Base-by-base conservation (phyloP, 2,329 filamentous ascomycete genomes). In the Akanthomyces dipterigenus region DNA sequence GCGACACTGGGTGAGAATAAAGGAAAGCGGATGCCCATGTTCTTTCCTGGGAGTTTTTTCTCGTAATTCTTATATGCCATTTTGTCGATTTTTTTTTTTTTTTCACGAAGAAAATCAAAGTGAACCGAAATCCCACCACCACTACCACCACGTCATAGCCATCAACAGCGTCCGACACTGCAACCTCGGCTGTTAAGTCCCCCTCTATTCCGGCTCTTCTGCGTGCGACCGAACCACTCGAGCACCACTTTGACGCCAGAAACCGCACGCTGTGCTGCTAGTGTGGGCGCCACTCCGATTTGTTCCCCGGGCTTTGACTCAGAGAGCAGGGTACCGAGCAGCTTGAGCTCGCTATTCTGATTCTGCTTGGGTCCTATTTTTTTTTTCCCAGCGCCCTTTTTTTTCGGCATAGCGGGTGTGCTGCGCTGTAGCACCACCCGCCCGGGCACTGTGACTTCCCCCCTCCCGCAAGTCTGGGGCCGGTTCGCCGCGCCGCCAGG, bases 181-280 rank as follows among this genome's bases (percentile, higher is more conserved):
- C 55, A 58, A 58, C 55, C 55, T 58, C 55, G 55, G 55, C 55
- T 48, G n/a, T 57, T 43, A 20, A 57, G 55, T 59, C 55, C 46
- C 55, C 38, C 34, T 51, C 36, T 16, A 59, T 51, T 51, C 42
- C 42, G 40, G 54, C n/a, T 9, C 9, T 56, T 22, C 36, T 5
- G 22, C 12, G 11, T 8, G 24, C 18, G 50, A 42, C n/a, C 34
- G 20, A 22, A 48, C 34, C 26, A 11, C 40, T 22, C 8, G 20
- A 9, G 14, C 24, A 34, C 54, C 28, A 3, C 14, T 26, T 9
- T 16, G 22, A 14, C 36, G 16, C 16, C 50, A 26, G 22, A 40
- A 54, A 54, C 38, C n/a, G n/a, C n/a, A n/a, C n/a, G n/a, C n/a
- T n/a, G 50, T 40, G 42, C 34, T 22, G 20, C 42, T 34, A 18